Conservation (phyloP, 768 basidiomycete species). For the Auricularia sp. region DNA sequence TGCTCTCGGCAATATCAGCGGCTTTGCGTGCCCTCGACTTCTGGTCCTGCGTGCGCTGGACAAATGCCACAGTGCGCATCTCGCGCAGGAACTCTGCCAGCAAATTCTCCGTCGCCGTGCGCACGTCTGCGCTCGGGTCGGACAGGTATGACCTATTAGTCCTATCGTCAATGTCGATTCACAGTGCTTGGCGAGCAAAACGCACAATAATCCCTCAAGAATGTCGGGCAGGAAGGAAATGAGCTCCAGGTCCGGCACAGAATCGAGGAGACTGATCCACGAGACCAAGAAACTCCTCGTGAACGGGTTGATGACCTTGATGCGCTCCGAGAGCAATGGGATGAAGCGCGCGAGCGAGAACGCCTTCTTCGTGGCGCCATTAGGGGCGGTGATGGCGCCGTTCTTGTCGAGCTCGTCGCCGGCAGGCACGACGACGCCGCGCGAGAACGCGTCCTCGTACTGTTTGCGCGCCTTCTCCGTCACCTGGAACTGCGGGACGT, state of each 20-base stretch:
- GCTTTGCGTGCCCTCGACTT: slow-evolving; percentile 33
- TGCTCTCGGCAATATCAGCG: slow-evolving; percentile 31
- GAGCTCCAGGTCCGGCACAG: slow-evolving; percentile 91
- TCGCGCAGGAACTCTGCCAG: slow-evolving; percentile 86
- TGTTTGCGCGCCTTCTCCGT: slow-evolving; percentile 52
- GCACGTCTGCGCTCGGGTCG: slow-evolving; percentile 81
- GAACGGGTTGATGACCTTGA: slow-evolving; percentile 91
- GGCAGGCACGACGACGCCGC: slow-evolving; percentile 46
- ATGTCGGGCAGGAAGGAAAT: slow-evolving; percentile 93
- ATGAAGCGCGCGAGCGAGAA: slow-evolving; percentile 95
- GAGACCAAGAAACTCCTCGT: slow-evolving; percentile 93
- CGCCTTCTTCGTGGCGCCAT: slow-evolving; percentile 50
- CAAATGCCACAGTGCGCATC: slow-evolving; percentile 72
- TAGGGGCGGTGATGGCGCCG: slow-evolving; percentile 35
- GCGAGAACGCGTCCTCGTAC: slow-evolving; percentile 34
- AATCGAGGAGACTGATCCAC: slow-evolving; percentile 93
- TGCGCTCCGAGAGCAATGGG: slow-evolving; percentile 83
- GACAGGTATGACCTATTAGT: slow-evolving; percentile 77
- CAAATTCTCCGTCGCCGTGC: slow-evolving; percentile 81
- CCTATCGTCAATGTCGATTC: slow-evolving; percentile 9
- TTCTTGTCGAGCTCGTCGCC: not conserved
- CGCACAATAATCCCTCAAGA: slow-evolving; percentile 84
- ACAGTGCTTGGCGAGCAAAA: slow-evolving; percentile 8
- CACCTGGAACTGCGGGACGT: slow-evolving; percentile 81
- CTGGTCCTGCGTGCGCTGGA: slow-evolving; percentile 58